Percentiles rank a stretch among this genome's conserved stretches.
Evolutionary conservation across 495 filamentous ascomycete genomes (phyloP).

Genomic region (Penicillium turbatum): DNA sequence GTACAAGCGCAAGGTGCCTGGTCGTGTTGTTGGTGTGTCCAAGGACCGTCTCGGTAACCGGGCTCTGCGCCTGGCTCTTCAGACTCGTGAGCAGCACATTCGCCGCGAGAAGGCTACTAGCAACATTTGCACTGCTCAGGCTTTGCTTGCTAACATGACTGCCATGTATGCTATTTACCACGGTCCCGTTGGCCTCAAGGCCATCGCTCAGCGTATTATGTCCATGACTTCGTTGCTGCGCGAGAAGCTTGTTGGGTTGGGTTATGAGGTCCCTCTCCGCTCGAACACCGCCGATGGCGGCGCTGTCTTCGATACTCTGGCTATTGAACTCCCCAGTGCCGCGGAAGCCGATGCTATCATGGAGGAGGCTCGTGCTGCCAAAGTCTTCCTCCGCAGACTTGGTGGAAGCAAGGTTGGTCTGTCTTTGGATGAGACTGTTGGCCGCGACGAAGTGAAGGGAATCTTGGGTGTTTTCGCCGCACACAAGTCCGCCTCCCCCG

Average conservation of each 20-base stretch:
- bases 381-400: conserved; percentile 63
- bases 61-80: conserved; percentile 83
- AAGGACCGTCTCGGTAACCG: conserved; percentile 83
- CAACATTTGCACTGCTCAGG: conserved; percentile 98
- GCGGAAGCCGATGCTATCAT: conserved; percentile 19
- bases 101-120: conserved; percentile 96
- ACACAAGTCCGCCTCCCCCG: conserved; percentile 32
- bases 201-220: conserved; percentile 76
- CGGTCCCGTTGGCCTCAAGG: conserved; percentile 77
- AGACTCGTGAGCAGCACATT: conserved; percentile 97
- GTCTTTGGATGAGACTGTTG: conserved; percentile 70
- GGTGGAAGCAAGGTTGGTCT: conserved; percentile 58
- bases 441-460: conserved; percentile 54
- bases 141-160: conserved; percentile 93
- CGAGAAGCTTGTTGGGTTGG: conserved; percentile 59
- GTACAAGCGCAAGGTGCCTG: conserved; percentile 94
- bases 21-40: conserved; percentile 86
- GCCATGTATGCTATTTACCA: conserved; percentile 98
- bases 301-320: conserved; percentile 75
- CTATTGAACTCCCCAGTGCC: conserved; percentile 54
- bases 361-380: conserved; percentile 46
- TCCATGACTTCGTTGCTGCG: conserved; percentile 67
- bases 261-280: conserved; percentile 56
- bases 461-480: conserved; percentile 57
- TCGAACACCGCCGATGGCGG: conserved; percentile 49